Evolutionary conservation across 805 yeast genomes (phyloP).

Genomic region (Brettanomyces bruxellensis): DNA sequence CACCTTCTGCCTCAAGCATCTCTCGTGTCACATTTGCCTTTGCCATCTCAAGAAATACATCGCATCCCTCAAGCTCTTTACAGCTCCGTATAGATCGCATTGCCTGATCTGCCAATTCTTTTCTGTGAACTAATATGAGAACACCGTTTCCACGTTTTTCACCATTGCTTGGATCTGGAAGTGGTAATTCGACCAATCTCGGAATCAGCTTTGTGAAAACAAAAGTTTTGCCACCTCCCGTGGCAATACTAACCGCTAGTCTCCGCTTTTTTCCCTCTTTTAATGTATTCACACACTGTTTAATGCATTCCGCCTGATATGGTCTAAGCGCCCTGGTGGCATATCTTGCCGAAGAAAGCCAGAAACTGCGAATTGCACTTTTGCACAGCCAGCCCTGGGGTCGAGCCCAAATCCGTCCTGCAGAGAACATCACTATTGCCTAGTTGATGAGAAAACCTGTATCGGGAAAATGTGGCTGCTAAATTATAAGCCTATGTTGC

Average conservation of each 20-base stretch:
- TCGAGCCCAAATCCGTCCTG: no score
- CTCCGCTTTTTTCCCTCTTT: constrained; percentile 31
- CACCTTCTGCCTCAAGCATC: neutral
- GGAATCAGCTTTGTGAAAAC: constrained; percentile 56
- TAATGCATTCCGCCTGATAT: constrained; percentile 69
- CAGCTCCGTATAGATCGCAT: constrained; percentile 34
- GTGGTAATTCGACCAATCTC: constrained; percentile 16
- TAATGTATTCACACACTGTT: constrained; percentile 38
- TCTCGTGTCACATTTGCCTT: constrained; percentile 35
- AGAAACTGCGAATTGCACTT: no score
- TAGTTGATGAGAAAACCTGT: no score
- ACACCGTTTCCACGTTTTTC: constrained; percentile 15
- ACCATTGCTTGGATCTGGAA: constrained; percentile 23
- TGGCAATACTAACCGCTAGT: constrained; percentile 79
- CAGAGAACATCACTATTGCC: no score
- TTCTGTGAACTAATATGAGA: constrained; percentile 70
- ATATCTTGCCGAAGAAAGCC: neutral
- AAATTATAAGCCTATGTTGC: no score
- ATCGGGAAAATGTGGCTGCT: no score
- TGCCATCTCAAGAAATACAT: constrained; percentile 55
- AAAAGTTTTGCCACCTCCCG: constrained; percentile 94
- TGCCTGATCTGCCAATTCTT: constrained; percentile 73
- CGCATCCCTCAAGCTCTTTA: constrained; percentile 17
- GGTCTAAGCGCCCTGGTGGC: constrained; percentile 8
- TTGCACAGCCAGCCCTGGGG: no score